Base-by-base conservation (phyloP, 345 rosid species). In the Brassica rapa region DNA sequence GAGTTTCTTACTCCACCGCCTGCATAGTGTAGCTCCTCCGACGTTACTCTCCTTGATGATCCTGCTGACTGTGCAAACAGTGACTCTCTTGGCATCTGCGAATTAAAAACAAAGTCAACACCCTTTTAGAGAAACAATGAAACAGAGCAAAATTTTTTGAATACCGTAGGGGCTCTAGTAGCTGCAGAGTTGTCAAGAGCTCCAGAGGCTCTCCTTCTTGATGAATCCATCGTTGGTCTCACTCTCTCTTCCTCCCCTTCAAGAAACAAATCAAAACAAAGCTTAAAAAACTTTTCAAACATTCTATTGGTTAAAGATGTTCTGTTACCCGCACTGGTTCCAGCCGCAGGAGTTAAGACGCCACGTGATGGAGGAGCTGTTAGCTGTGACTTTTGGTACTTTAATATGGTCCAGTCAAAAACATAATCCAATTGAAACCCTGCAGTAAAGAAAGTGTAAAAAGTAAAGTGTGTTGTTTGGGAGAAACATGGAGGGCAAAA, bases 331-430 rank as follows among this genome's bases (percentile, higher is more conserved):
- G 51, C 51, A 43, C 51, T 43, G 51, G 97, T 90, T 82, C 97
- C 99, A 74, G 83, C 93, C 15, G 84, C 86, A 51, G 84, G 80
- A 32, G 6, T 72, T 76, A 68, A 78, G 37, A 78, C 12, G 51
- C 93, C 82, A 74, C 92, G 91, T 39, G 94, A 29, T 25, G 96
- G 91, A 37, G 98, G 94, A 71, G 91, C 87, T 4, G 93, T 79
- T 82, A 89, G 85, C 72, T 93, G 99, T 59, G 99, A 89, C 75
- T 93, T 97, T 86, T 95, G 98, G 77, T 91, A 94, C 85, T 94
- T 94, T 87, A 94, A 73, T 79, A 94, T 94, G 37, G 99, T 95
- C 99, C 99, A 95, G 78, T 95, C 99, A 83, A 95, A 95, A 9
- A 95, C 94, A 43, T 91, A 90, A 79, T 95, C 99, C 57, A 93